Evolutionary conservation across 306 rosid genomes (phyloP), one percentile per base, ranked within the genome.

Genomic region (Vachellia pachyceras): DNA sequence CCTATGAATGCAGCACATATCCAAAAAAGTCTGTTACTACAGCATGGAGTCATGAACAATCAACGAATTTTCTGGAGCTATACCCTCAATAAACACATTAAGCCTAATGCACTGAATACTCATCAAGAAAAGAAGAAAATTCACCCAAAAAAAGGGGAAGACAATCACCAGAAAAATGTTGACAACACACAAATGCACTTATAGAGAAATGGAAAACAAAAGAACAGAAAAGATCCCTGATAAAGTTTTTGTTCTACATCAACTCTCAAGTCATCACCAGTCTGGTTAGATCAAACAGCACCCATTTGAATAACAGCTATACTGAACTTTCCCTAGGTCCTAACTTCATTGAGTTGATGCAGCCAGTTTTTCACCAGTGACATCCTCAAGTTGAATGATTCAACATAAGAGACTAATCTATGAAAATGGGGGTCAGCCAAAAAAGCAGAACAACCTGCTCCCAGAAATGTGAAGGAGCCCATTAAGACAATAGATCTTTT

Each of bases 1-100:
- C 90, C 99, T 93, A 69, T 80, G 58, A 73, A 75, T 25, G 69
- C 72, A 76, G 20, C 35, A 58, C 75, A 82, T 36, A 76, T 79
- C 37, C 36, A 37, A 10, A 58, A 72, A 25, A 10, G 37, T 60
- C 64, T 25, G 46, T 70, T 49, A 77, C 57, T 10, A 42, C 58
- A 46, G 69, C 57, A 78, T 55, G 55, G 52, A 40, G 40, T 64
- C 57, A 78, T 55, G 55, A 61, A 40, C 70, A 79, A 82, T 13
- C 18, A 60, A 80, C 54, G 29, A 42, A 40, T 22, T 39, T 70
- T 77, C 23, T 33, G 64, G 79, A 84, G 76, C 58, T n/a, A 57
- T 67, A 63, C 4, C 41, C 22, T 77, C 29, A 52, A 54, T 44
- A 50, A 74, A 61, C 75, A 78, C 75, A 60, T 37, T 67, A 57